phyloP scores from a whole-genome alignment of 139 green algal genomes.

The Pseudopediastrum boryanum region DNA sequence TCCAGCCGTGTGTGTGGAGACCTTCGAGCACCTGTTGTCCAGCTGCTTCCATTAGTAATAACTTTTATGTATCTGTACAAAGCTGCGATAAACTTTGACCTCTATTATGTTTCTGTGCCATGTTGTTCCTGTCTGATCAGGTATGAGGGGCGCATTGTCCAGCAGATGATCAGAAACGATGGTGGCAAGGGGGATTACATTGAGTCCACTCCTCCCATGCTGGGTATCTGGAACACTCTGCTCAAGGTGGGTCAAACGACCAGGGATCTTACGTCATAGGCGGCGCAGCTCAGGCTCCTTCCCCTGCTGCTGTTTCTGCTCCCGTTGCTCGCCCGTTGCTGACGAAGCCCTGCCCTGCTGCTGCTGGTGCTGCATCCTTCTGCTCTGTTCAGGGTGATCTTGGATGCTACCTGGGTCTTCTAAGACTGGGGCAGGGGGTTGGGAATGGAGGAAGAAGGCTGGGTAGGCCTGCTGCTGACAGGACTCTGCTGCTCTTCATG shows the following conservation, averaged over 20 bases:
- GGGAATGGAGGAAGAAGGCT: not conserved
- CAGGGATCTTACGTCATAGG: not conserved
- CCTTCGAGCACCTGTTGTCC: no score
- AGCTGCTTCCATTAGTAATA: no score
- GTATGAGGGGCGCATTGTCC: constrained; percentile 89
- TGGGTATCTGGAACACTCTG: constrained; percentile 86
- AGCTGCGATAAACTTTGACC: no score
- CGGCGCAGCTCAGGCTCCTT: not conserved
- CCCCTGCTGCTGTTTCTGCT: not conserved
- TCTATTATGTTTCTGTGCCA: not conserved
- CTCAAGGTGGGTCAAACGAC: constrained; percentile 47
- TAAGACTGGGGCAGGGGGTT: not conserved
- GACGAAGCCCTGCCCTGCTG: not conserved
- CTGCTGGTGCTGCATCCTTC: not conserved
- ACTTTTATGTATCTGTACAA: no score
- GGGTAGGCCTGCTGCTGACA: no score
- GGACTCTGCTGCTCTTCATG: no score
- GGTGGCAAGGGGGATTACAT: constrained; percentile 79
- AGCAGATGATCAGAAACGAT: constrained; percentile 80
- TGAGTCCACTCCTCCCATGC: constrained; percentile 75
- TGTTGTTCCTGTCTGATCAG: constrained; percentile 38
- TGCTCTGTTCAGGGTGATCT: not conserved
- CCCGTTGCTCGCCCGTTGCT: not conserved
- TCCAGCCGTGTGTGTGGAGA: no score
- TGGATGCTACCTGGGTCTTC: not conserved